Percentiles rank a stretch among this genome's conserved stretches.
Conservation (phyloP, 768 basidiomycete species). For the Basidioascus undulatus region DNA sequence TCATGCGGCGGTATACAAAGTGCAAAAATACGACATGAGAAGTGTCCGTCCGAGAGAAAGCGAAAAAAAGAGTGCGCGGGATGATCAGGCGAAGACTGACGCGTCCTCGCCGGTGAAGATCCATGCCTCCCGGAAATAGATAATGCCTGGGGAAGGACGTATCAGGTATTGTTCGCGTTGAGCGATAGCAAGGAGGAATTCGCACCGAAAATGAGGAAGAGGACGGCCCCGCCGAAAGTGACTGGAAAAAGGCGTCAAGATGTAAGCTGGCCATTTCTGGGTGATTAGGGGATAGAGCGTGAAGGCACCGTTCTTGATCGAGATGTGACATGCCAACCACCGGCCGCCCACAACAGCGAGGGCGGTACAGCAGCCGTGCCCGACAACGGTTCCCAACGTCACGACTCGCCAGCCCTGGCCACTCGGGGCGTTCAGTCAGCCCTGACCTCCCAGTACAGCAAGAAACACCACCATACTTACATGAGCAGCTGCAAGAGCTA, state of each 20-base stretch:
- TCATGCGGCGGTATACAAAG: no score
- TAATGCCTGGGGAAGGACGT: no score
- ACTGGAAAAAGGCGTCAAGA: slow-evolving; percentile 24
- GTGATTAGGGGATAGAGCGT: background rate
- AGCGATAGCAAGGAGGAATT: no score
- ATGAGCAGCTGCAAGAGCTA: slow-evolving; percentile 83
- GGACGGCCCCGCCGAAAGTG: slow-evolving; percentile 50
- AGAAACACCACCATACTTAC: slow-evolving; percentile 24
- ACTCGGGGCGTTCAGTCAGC: background rate
- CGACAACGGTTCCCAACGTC: slow-evolving; percentile 65
- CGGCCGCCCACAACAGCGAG: slow-evolving; percentile 84
- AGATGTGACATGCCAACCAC: slow-evolving; percentile 78
- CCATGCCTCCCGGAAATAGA: slow-evolving; percentile 47
- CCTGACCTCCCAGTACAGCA: background rate
- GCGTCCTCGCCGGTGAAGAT: no score
- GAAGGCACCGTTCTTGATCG: slow-evolving; percentile 67
- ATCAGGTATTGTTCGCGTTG: no score
- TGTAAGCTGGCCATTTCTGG: background rate
- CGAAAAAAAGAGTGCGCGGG: no score
- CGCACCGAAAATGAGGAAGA: slow-evolving; percentile 75
- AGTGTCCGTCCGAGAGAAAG: no score
- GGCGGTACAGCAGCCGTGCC: slow-evolving; percentile 65
- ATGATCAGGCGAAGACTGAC: no score
- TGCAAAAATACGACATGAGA: no score
- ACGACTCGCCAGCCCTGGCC: slow-evolving; percentile 73